Percentiles rank a stretch among this genome's conserved stretches.
Evolutionary conservation across 2,329 filamentous ascomycete genomes (phyloP).

Genomic region (Trichophyton rubrum): DNA sequence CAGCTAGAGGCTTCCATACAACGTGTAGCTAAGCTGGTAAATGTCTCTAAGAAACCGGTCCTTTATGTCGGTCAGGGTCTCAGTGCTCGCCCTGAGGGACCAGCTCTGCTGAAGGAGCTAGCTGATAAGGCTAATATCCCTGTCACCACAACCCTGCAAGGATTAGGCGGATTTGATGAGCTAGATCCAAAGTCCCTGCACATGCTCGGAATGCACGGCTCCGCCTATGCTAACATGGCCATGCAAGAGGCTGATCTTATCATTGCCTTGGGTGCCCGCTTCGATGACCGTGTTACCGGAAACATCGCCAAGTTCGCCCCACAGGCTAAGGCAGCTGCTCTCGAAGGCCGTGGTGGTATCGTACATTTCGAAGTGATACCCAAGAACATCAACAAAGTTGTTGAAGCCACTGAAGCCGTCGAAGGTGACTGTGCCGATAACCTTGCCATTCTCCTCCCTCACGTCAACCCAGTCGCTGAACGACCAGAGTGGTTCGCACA

Average conservation of each 20-base stretch:
- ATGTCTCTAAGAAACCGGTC: constrained; percentile 81
- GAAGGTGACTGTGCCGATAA: constrained; percentile 84
- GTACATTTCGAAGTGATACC: constrained; percentile 97
- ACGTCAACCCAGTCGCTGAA: constrained; percentile 51
- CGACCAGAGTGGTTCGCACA: constrained; percentile 78
- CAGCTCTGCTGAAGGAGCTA: constrained; percentile 69
- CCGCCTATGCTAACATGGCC: constrained; percentile 93
- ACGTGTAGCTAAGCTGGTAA: constrained; percentile 70
- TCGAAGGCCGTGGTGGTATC: constrained; percentile 80
- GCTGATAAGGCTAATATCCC: constrained; percentile 82
- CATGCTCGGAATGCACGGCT: constrained; percentile 98
- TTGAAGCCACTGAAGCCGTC: constrained; percentile 88
- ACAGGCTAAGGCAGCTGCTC: constrained; percentile 68
- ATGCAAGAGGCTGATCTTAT: constrained; percentile 96
- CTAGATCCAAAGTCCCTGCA: constrained; percentile 86
- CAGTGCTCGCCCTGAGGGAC: constrained; percentile 64
- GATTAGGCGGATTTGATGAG: constrained; percentile 84
- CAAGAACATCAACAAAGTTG: constrained; percentile 99
- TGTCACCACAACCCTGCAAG: constrained; percentile 90
- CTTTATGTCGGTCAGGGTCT: constrained; percentile 92
- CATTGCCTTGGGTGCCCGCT: constrained; percentile 82
- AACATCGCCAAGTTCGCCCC: constrained; percentile 80
- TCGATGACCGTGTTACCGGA: constrained; percentile 88
- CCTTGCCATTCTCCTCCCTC: constrained; percentile 60
- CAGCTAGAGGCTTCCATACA: constrained; percentile 62